Conservation (phyloP, 495 filamentous ascomycete species). For the Trichoderma orchidacearum region DNA sequence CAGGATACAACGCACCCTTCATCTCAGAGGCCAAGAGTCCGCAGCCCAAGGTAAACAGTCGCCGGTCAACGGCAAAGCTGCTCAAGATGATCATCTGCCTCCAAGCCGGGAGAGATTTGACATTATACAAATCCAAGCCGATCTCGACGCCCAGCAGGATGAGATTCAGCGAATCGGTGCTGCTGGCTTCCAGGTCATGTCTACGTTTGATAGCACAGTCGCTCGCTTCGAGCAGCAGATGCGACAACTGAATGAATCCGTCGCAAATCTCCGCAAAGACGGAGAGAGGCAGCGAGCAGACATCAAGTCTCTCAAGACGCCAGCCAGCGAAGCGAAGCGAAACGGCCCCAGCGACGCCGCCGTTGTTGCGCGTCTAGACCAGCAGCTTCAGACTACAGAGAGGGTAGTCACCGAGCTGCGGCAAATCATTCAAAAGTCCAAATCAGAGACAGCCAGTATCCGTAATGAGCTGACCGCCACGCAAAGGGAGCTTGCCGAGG, state of each 20-base stretch:
- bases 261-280: slow-evolving; percentile 7
- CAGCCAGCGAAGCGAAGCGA: slow-evolving; percentile 8
- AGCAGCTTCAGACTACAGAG: slow-evolving; percentile 3
- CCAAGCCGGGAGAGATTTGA: neutral
- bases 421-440: neutral
- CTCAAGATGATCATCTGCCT: neutral
- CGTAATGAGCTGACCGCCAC: neutral
- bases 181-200: slow-evolving; percentile 17
- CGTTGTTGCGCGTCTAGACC: slow-evolving; percentile 6
- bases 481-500: neutral
- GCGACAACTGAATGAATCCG: slow-evolving; percentile 8
- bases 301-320: slow-evolving; percentile 8
- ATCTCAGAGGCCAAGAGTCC: slow-evolving; percentile 3
- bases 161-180: slow-evolving; percentile 18
- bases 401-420: neutral
- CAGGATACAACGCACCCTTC: slow-evolving; percentile 15
- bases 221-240: slow-evolving; percentile 12
- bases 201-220: slow-evolving; percentile 15
- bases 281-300: slow-evolving; percentile 7
- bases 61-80: neutral
- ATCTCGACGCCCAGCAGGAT: slow-evolving; percentile 16
- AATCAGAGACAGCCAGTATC: neutral
- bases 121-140: slow-evolving; percentile 7
- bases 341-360: slow-evolving; percentile 1
- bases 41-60: neutral